These are phyloP conservation scores for Grigorovia yakushimaensis DNA, from an alignment of 805 yeast species.

Conservation along the genomic window DNA sequence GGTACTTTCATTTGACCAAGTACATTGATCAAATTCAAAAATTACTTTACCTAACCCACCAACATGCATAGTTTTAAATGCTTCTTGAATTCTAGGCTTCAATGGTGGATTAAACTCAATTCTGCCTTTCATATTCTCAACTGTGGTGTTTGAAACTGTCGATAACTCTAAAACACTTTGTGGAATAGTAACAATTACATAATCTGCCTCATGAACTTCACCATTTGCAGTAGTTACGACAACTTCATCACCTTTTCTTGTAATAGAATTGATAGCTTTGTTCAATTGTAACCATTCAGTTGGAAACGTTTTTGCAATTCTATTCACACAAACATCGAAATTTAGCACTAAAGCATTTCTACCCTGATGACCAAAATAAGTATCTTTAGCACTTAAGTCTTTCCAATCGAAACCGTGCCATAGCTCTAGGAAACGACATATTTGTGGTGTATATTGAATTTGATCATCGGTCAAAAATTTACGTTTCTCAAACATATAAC, in stretches of 20 bases:
- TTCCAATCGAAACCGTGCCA: conserved; percentile 77
- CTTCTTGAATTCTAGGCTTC: conserved; percentile 35
- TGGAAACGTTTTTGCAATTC: conserved; percentile 35
- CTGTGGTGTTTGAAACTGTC: conserved; percentile 3
- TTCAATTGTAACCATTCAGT: conserved; percentile 31
- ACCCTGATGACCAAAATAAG: conserved; percentile 65
- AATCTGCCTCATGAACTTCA: conserved; percentile 35
- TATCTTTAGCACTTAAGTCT: conserved; percentile 54
- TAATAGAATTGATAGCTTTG: conserved; percentile 33
- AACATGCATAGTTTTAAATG: conserved; percentile 43
- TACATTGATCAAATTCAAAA: conserved; percentile 51
- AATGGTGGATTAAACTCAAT: conserved; percentile 49
- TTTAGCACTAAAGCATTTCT: conserved; percentile 60
- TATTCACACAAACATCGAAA: conserved; percentile 42
- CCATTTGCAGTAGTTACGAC: conserved; percentile 31
- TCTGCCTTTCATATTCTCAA: conserved; percentile 29
- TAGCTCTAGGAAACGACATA: conserved; percentile 51
- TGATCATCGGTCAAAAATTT: conserved; percentile 43
- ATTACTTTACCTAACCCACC: conserved; percentile 69
- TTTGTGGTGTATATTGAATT: conserved; percentile 39
- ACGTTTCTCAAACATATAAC: conserved; percentile 39
- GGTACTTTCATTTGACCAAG: conserved; percentile 52
- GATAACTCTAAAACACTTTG: conserved; percentile 52
- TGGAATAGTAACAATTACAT: conserved; percentile 66
- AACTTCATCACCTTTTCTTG: conserved; percentile 20